These are phyloP conservation scores for Raphanus sativus DNA, from an alignment of 345 rosid genomes.

Conservation along the genomic window DNA sequence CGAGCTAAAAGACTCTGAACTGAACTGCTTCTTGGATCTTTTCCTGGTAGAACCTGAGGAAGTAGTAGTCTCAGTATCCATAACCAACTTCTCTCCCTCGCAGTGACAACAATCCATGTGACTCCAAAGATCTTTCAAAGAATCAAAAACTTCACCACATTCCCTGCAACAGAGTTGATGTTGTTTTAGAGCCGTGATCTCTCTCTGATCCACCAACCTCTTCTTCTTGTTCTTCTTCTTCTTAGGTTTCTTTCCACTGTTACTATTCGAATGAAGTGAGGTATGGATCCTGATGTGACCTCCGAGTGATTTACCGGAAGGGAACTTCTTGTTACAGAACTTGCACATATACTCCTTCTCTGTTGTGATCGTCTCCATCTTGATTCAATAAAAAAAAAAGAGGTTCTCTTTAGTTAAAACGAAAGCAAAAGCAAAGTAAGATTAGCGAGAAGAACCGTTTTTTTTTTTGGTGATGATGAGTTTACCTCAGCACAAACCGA, in stretches of 20 bases:
- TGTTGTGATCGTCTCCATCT: conserved; percentile 48
- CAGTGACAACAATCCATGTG: conserved; percentile 70
- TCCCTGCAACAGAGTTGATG: conserved; percentile 40
- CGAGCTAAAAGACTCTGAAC: conserved; percentile 41
- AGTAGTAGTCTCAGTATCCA: conserved; percentile 53
- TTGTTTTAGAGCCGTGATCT: conserved; percentile 5
- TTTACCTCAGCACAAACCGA: conserved; percentile 42
- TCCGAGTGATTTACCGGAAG: conserved; percentile 81
- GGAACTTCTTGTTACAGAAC: conserved; percentile 64
- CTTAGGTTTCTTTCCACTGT: conserved; percentile 33
- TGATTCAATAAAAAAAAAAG: not conserved
- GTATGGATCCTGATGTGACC: conserved; percentile 82
- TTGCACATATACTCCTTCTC: conserved; percentile 61
- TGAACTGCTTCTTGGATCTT: conserved; percentile 52
- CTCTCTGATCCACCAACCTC: conserved; percentile 48
- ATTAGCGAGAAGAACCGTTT: conserved; percentile 27
- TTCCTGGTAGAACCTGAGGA: conserved; percentile 48
- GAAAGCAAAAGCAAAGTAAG: not conserved
- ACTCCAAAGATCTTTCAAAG: conserved; percentile 67
- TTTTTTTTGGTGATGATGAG: conserved; percentile 1
- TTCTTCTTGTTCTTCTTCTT: conserved; percentile 41
- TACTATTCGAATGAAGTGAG: conserved; percentile 42
- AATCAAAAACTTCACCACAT: conserved; percentile 74
- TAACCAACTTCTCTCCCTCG: conserved; percentile 43
- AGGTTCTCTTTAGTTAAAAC: not conserved